phyloP scores from a whole-genome alignment of 257 asterid species.

The Echites panduratus region DNA sequence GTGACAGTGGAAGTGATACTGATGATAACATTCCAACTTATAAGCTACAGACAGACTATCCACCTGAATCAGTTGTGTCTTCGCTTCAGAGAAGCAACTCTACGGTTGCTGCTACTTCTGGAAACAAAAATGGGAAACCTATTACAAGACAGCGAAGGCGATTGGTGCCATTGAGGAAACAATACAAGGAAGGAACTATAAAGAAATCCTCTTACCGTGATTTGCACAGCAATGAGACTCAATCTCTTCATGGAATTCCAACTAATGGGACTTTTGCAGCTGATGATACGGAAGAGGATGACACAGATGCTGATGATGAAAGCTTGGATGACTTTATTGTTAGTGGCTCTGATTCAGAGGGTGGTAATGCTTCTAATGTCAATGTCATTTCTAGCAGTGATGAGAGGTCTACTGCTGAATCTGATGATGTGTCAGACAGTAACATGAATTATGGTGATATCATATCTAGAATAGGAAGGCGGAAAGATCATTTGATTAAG shows the following conservation, averaged over 20 bases:
- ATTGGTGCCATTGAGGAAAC: conserved; percentile 27
- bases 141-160: conserved; percentile 33
- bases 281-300: conserved; percentile 34
- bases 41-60: conserved; percentile 22
- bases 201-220: conserved; percentile 10
- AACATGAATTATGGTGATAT: conserved; percentile 34
- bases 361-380: conserved; percentile 17
- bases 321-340: conserved; percentile 54
- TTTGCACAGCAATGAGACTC: conserved; percentile 14
- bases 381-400: conserved; percentile 18
- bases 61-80: conserved; percentile 4
- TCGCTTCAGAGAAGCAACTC: conserved; percentile 5
- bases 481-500: conserved; percentile 31
- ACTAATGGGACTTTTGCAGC: conserved; percentile 8
- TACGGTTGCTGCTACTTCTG: conserved; percentile 16
- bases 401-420: conserved; percentile 17
- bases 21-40: conserved; percentile 40
- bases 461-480: conserved; percentile 46
- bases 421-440: conserved; percentile 29
- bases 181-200: conserved; percentile 8
- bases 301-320: conserved; percentile 39
- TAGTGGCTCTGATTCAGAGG: conserved; percentile 32
- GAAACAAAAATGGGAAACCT: conserved; percentile 16
- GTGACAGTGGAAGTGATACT: conserved; percentile 45
- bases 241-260: background rate